phyloP scores from a whole-genome alignment of 768 basidiomycete genomes.

The Pholiota conissans region DNA sequence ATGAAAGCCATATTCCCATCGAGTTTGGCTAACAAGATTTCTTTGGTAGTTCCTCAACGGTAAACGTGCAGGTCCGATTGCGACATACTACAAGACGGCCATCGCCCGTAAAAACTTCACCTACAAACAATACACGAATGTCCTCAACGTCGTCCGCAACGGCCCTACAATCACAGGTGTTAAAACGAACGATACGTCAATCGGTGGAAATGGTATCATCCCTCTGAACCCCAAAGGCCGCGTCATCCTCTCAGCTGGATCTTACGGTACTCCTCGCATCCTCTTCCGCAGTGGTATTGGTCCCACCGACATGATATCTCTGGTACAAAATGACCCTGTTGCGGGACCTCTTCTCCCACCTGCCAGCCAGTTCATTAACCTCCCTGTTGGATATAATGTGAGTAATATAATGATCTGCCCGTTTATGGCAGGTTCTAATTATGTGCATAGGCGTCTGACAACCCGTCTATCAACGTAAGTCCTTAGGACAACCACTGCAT shows the following conservation, averaged over 20 bases:
- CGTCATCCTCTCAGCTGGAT: constrained; percentile 59
- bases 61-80: constrained; percentile 55
- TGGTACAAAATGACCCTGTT: constrained; percentile 46
- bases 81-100: constrained; percentile 62
- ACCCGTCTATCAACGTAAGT: constrained; percentile 57
- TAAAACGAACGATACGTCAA: constrained; percentile 56
- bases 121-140: constrained; percentile 48
- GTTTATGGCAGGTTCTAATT: background rate
- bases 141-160: constrained; percentile 55
- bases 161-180: constrained; percentile 58
- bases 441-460: constrained; percentile 45
- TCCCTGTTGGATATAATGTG: constrained; percentile 58
- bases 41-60: constrained; percentile 46
- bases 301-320: constrained; percentile 53
- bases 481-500: background rate
- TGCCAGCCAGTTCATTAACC: constrained; percentile 50
- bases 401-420: constrained; percentile 2
- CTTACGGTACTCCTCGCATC: constrained; percentile 56
- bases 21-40: too few relatives aligned
- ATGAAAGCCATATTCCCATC: too few relatives aligned
- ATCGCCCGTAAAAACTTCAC: constrained; percentile 50
- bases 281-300: constrained; percentile 65
- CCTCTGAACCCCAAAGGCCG: constrained; percentile 56
- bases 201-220: constrained; percentile 56
- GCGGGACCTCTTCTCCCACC: constrained; percentile 51